Evolutionary conservation across 306 rosid species (phyloP), one percentile per base, ranked within the genome.

Genomic region (Datisca glomerata): DNA sequence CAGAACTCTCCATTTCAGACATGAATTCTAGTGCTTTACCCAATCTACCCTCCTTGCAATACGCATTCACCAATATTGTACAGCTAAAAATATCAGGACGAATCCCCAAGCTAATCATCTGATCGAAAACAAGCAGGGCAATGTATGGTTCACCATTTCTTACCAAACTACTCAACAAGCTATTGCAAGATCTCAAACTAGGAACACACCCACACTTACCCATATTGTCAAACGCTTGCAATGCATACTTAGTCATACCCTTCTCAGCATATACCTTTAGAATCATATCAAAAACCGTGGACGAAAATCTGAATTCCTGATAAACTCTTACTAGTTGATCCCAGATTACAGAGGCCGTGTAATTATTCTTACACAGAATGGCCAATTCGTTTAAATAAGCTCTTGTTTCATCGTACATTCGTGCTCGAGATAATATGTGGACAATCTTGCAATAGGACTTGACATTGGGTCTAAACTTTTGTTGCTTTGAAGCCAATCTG

Each of bases 141-240:
- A 19, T 27, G 18, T 28, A 38, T 37, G 28, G 16, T 28, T 76
- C 85, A 0, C 76, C 72, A 12, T 24, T 66, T 8, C 22, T 68
- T 1, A 87, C 81, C 42, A 82, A 62, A 60, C 40, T 64, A 44
- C 79, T 77, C 62, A 87, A 47, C 64, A 87, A 65, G 54, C 58
- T 64, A 63, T 73, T 87, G 50, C 94, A 83, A 12, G 97, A 76
- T 73, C 74, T 56, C 65, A 82, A 67, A 28, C 73, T 67, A 8
- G 94, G 94, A 24, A 55, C 14, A 24, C 76, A 28, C 24, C 82
- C 78, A 28, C 56, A 44, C 64, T 63, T 65, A 0, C 61, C 51
- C 85, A 87, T 82, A 67, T 74, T 64, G 25, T 87, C 97, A 29
- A 82, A 74, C 85, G 76, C 89, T 16, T 68, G 51, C 9, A 87